phyloP scores from a whole-genome alignment of 805 yeast species.

The Metschnikowia similis region DNA sequence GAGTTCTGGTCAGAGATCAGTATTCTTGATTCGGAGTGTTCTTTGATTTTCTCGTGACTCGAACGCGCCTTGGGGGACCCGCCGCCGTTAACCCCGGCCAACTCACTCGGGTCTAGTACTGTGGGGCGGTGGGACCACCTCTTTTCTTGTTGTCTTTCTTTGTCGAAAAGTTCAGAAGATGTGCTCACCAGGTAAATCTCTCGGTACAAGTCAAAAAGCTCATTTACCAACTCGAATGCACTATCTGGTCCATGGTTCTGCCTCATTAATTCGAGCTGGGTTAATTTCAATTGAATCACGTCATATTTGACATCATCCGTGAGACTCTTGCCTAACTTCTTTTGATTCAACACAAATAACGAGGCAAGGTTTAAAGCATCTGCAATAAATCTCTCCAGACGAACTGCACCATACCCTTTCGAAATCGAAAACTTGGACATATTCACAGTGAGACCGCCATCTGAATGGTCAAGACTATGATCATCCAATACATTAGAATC shows the following conservation, averaged over 20 bases:
- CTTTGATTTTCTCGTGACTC: conserved; percentile 21
- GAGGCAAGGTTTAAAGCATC: conserved; percentile 46
- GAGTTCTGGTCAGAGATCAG: conserved; percentile 5
- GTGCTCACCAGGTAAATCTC: conserved; percentile 38
- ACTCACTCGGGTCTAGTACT: conserved; percentile 29
- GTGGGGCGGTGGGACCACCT: conserved; percentile 42
- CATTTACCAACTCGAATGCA: conserved; percentile 63
- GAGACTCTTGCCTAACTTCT: conserved; percentile 22
- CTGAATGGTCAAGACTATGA: background rate
- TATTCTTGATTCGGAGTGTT: conserved; percentile 11
- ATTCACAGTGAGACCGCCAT: background rate
- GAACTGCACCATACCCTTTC: conserved; percentile 25
- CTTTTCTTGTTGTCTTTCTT: conserved; percentile 13
- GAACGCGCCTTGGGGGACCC: background rate
- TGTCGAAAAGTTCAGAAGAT: conserved; percentile 11
- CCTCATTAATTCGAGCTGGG: conserved; percentile 69
- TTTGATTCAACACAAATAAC: conserved; percentile 24
- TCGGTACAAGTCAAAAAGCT: conserved; percentile 56
- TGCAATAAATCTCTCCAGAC: conserved; percentile 51
- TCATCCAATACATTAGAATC: background rate
- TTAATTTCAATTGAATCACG: conserved; percentile 64
- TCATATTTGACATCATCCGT: conserved; percentile 39
- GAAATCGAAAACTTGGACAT: background rate
- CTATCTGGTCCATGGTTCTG: conserved; percentile 51
- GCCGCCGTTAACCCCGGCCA: background rate